These are phyloP conservation scores for Fusarium nematophilum DNA, from an alignment of 2,329 filamentous ascomycete species.

Conservation along the genomic window DNA sequence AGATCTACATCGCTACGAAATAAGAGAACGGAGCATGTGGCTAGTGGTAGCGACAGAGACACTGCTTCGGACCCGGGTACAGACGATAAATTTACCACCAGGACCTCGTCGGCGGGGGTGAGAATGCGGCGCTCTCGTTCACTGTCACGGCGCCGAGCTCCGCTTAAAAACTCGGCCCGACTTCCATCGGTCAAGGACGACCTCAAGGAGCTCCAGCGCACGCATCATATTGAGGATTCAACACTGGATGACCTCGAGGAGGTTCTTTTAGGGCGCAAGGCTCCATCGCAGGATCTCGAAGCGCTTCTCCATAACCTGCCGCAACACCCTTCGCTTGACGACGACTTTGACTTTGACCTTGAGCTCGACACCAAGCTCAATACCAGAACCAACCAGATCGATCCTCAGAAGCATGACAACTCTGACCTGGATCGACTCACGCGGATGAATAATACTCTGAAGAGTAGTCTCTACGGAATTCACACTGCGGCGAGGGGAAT, in stretches of 20 bases:
- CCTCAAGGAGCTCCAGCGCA: constrained; percentile 62
- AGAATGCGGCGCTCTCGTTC: constrained; percentile 51
- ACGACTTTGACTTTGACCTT: constrained; percentile 41
- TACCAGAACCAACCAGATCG: constrained; percentile 37
- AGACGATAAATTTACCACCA: constrained; percentile 39
- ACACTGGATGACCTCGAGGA: constrained; percentile 69
- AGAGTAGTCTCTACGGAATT: constrained; percentile 63
- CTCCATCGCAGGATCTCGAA: constrained; percentile 40
- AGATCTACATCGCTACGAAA: constrained; percentile 40
- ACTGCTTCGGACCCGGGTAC: constrained; percentile 49
- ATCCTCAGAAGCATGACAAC: constrained; percentile 39
- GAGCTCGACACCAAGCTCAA: constrained; percentile 43
- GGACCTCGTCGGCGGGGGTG: constrained; percentile 38
- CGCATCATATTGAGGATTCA: constrained; percentile 68
- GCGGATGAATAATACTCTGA: constrained; percentile 65
- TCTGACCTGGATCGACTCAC: constrained; percentile 58
- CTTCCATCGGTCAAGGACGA: constrained; percentile 67
- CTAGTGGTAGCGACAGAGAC: constrained; percentile 42
- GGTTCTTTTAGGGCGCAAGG: constrained; percentile 55
- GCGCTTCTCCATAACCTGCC: constrained; percentile 42
- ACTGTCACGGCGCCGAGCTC: constrained; percentile 56
- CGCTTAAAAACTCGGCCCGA: constrained; percentile 64
- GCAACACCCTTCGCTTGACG: constrained; percentile 34
- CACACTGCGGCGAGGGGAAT: constrained; percentile 68
- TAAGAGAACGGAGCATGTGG: constrained; percentile 38